Conservation (phyloP, 75 land plant species). For the Sequoia sempervirens region DNA sequence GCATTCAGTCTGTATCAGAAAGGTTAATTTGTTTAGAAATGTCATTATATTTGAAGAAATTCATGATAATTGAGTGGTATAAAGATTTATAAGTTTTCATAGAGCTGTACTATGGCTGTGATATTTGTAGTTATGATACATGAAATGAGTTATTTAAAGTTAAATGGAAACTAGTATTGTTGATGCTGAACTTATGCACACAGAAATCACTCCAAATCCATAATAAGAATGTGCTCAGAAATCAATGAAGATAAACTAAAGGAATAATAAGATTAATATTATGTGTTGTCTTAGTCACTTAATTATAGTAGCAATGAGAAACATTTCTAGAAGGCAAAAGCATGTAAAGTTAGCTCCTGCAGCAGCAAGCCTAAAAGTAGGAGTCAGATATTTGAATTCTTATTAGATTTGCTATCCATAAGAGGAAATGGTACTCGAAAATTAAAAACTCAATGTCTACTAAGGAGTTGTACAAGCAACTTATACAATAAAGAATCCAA, state of each 20-base stretch:
- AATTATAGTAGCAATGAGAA: background rate
- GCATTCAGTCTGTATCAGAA: background rate
- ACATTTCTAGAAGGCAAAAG: background rate
- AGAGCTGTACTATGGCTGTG: background rate
- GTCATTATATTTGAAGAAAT: background rate
- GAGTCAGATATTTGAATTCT: background rate
- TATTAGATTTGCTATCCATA: background rate
- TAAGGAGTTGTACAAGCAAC: background rate
- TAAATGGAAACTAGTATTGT: background rate
- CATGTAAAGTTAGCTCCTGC: background rate
- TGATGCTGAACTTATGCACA: background rate
- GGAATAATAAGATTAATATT: background rate
- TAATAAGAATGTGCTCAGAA: background rate
- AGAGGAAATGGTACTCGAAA: background rate
- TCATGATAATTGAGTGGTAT: background rate
- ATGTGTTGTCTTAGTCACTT: background rate
- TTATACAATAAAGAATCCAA: too few species aligned
- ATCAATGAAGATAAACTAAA: background rate
- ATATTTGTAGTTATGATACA: background rate
- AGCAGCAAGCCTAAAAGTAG: background rate
- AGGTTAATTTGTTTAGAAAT: background rate
- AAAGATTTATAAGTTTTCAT: background rate
- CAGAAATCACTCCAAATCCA: background rate
- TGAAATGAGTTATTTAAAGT: background rate
- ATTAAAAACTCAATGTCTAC: background rate